Base-by-base conservation (phyloP, 73 alveolate species). In the Urostyla sp. region DNA sequence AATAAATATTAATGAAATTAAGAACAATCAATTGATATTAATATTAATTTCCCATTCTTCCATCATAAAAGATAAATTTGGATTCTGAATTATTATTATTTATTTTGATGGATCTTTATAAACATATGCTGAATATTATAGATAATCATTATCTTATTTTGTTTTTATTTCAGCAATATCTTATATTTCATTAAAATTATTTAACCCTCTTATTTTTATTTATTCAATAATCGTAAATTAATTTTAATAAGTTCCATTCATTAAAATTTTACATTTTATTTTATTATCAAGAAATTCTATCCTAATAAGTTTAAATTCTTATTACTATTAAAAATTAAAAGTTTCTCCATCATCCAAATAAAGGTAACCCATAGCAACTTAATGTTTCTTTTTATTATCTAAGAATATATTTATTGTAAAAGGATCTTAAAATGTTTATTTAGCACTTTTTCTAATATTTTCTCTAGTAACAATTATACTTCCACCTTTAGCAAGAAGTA, bases 301-400 rank as follows among this genome's bases (percentile, higher is more conserved):
- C 24, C 44, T 44, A 1, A 46, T 54, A 4, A 69, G 3, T 35
- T 69, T 27, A 46, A 6, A 69, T 45, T 69, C 38, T 7, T 49
- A 23, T 15, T 37, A 26, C 35, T 51, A 45, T 28, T 61, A 16
- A 51, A 48, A 73, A 55, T 87, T 72, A 30, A 82, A 83, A 34
- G 88, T 58, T n/a, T 53, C 60, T 10, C 94, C 91, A 57, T 90
- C 92, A 72, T 90, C 96, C n/a, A 78, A 44, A 46, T 82, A 90
- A 5, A 77, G n/a, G 61, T 16, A 75, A 16, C 96, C 96, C 0
- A 27, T 24, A 26, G 94, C 90, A 6, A 10, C 4, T n/a, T 66
- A 43, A 11, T 21, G 16, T 59, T 44, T 20, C 20, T 40, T 21
- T 16, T 75, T 28, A 21, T 46, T n/a, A 45, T 90, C 94, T 10